These are phyloP conservation scores for Gracilariopsis chorda DNA, from an alignment of 23 red algal genomes.

Conservation along the genomic window DNA sequence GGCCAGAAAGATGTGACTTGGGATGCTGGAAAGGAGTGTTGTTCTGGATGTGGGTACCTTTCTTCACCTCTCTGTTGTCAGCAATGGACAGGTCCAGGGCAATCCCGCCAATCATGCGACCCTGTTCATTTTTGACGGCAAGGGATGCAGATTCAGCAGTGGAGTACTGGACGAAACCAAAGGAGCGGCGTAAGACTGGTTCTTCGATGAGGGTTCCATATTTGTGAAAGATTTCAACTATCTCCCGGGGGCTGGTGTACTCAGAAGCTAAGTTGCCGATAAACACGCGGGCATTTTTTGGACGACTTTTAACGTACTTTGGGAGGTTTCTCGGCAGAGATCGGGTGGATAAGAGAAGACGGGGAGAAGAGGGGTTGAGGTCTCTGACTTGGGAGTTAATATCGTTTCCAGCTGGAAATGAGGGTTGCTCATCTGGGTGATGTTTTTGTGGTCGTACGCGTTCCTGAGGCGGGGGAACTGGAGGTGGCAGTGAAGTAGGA, in stretches of 20 bases:
- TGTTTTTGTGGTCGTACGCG: no score
- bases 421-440: no score
- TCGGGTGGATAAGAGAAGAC: background rate
- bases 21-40: slow-evolving; percentile 61
- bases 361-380: no score
- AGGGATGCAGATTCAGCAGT: slow-evolving; percentile 60
- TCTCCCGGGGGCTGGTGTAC: slow-evolving; percentile 60
- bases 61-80: slow-evolving; percentile 77
- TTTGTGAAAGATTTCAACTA: slow-evolving; percentile 86
- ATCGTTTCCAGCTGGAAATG: no score
- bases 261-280: slow-evolving; percentile 97
- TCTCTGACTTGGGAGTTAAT: no score
- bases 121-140: slow-evolving; percentile 84
- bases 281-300: slow-evolving; percentile 84
- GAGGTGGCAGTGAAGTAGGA: no score
- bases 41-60: slow-evolving; percentile 41
- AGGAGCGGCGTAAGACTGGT: slow-evolving; percentile 86
- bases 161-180: slow-evolving; percentile 94
- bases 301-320: slow-evolving; percentile 53
- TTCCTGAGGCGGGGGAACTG: no score
- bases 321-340: slow-evolving; percentile 32
- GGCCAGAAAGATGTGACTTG: background rate
- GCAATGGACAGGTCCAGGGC: slow-evolving; percentile 85
- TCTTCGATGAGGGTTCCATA: slow-evolving; percentile 92
- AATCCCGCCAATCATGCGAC: slow-evolving; percentile 80